Base-by-base conservation (phyloP, 768 basidiomycete species). In the Phanerodontia chrysosporium region DNA sequence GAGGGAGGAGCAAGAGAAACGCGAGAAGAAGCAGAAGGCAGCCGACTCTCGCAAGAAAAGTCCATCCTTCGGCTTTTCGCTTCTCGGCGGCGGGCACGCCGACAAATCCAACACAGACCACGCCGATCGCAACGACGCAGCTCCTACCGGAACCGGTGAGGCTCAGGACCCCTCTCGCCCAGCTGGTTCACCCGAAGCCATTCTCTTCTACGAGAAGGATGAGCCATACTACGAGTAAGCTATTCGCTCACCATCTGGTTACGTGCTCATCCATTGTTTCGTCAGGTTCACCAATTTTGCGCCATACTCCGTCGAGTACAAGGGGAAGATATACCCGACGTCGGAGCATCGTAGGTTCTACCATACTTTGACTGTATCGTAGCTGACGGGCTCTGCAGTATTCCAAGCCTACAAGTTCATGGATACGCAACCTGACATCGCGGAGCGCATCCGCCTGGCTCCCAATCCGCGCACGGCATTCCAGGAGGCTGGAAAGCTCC, bases 401-500 rank as follows among this genome's bases (percentile, higher is more conserved):
- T 62, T 62, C 39, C 61, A 62, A 51, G 61, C 61, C 6, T 46
- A 55, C 28, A 62, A 63, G 35, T 63, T 63, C 49, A 18, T 57
- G 13, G 12, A n/a, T 10, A 54, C 22, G 2, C 39, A 35, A 3
- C 60, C 60, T 1, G 44, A 61, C 6, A 55, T 64, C n/a, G 63
- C 58, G n/a, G 60, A 64, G 42, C 63, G 55, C 44, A 62, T 64
- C 30, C 52, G 63, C 2, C 29, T 22, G 0, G 24, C 42, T 10
- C 54, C 57, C 7, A 58, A 22, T 16, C 24, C 63, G 2, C 52
- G 58, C n/a, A 54, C 46, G n/a, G 63, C 63, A 10, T 44, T 64
- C 2, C 8, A 49, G 16, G 63, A 64, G 36, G 63, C 63, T 1
- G 30, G 44, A 3, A 45, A 60, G 3, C 49, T 60, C 2, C 45